phyloP scores from a whole-genome alignment of 2,329 filamentous ascomycete species.

The Zymoseptoria pseudotritici region DNA sequence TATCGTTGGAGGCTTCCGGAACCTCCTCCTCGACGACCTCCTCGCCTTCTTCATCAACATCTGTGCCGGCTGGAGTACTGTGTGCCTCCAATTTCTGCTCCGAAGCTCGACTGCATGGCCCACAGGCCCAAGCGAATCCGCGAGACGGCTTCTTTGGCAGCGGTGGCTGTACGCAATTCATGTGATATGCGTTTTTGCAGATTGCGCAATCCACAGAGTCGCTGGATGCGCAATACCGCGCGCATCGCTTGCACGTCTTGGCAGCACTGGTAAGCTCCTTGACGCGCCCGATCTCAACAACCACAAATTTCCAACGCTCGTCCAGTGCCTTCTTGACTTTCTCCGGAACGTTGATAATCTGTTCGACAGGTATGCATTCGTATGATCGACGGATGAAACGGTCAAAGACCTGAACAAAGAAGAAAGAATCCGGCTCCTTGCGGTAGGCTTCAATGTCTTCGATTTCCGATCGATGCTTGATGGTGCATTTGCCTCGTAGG shows the following conservation, averaged over 20 bases:
- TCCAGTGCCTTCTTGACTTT: conserved; percentile 94
- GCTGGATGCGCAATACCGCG: conserved; percentile 82
- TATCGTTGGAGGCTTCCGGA: conserved; percentile 45
- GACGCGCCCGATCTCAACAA: conserved; percentile 86
- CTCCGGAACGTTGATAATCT: conserved; percentile 92
- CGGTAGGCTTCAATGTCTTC: conserved; percentile 74
- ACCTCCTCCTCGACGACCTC: conserved; percentile 59
- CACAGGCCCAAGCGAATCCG: conserved; percentile 97
- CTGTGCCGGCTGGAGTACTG: conserved; percentile 65
- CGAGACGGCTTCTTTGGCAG: conserved; percentile 92
- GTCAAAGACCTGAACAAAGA: conserved; percentile 96
- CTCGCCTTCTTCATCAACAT: conserved; percentile 52
- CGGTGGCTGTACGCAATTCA: conserved; percentile 92
- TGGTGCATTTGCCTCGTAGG: conserved; percentile 85
- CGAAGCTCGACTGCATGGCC: conserved; percentile 89
- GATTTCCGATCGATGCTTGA: conserved; percentile 83
- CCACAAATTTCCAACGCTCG: conserved; percentile 91
- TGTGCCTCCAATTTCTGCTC: conserved; percentile 86
- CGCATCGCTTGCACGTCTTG: conserved; percentile 91
- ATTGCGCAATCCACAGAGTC: conserved; percentile 97
- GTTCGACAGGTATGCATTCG: conserved; percentile 84
- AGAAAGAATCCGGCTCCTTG: conserved; percentile 79
- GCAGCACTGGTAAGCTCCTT: conserved; percentile 95
- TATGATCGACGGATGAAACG: conserved; percentile 97
- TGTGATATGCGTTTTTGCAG: conserved; percentile 92